Evolutionary conservation across 192 early-diverging fungal genomes (phyloP).

Genomic region (Rhizophagus sp.): DNA sequence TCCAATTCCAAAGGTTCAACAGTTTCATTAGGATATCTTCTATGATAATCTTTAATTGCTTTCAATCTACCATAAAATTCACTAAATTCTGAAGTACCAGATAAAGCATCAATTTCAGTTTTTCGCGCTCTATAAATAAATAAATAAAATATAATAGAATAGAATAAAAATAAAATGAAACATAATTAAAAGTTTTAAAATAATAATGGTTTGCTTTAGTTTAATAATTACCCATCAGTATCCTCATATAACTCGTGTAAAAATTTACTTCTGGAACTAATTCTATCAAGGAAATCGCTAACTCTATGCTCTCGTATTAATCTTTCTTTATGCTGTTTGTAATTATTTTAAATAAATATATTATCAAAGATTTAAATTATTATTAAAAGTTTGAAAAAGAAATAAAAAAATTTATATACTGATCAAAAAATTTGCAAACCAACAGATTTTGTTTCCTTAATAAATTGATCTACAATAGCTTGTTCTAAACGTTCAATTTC

Average conservation of each 20-base stretch:
- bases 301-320: slow-evolving; percentile 84
- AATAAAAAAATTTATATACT: not conserved
- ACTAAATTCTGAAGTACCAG: slow-evolving; percentile 67
- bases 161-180: too few species aligned
- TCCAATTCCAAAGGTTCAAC: slow-evolving; percentile 84
- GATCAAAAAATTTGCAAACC: not conserved
- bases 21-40: slow-evolving; percentile 71
- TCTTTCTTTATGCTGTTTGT: slow-evolving; percentile 69
- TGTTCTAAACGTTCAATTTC: slow-evolving; percentile 92
- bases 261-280: slow-evolving; percentile 63
- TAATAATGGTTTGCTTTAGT: not conserved
- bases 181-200: too few species aligned
- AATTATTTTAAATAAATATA: not conserved
- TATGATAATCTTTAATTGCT: slow-evolving; percentile 78
- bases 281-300: slow-evolving; percentile 64
- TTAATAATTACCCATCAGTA: slow-evolving; percentile 18
- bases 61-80: slow-evolving; percentile 88
- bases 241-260: slow-evolving; percentile 72
- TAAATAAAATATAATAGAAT: too few species aligned
- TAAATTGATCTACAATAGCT: slow-evolving; percentile 80
- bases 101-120: slow-evolving; percentile 70
- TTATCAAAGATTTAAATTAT: not conserved
- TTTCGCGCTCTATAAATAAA: slow-evolving; percentile 57
- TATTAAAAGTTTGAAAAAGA: slow-evolving; percentile 14
- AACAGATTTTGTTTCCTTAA: slow-evolving; percentile 71